Evolutionary conservation across 768 basidiomycete genomes (phyloP), one percentile per base, ranked within the genome.

Genomic region (Sarcodon aspratus): DNA sequence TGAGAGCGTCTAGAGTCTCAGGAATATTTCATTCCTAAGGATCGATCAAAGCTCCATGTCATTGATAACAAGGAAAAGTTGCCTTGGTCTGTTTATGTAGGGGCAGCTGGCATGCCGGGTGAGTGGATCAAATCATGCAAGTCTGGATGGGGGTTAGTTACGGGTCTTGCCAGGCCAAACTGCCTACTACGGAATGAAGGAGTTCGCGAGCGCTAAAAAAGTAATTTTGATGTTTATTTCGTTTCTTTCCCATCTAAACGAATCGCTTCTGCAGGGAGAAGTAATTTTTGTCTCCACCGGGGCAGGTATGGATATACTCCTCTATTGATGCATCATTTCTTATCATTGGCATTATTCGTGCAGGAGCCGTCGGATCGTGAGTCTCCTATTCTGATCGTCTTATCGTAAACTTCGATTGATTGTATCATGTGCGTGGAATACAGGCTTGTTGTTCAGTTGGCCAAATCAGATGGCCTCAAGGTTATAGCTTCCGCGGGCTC

Each of bases 401-500:
- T 11, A 13, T 11, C 21, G 21, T 27, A 27, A 27, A 27, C 21
- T 27, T 27, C 21, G 21, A 27, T 27, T 27, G 21, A 27, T 27
- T 27, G 21, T 27, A 27, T n/a, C 42, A 17, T 7, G 15, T 17
- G 44, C 10, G 33, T 9, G 3, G 42, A 50, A 21, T 31, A 44
- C 33, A 55, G 48, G 5, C 32, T 69, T 13, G 69, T 72, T 44
- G 60, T 67, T 32, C 70, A 74, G 57, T 53, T 73, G n/a, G 70
- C 72, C 21, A 71, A 72, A 52, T 54, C 53, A 1, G 59, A 64
- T 0, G 73, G 73, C 0, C 52, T 70, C 35, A 82, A 79, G 55
- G 85, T 87, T 36, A 82, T 89, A 45, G 80, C 75, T 0, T 82
- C 79, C 0, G 79, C 82, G 0, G 82, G 86, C 1, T 75, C 76